Percentiles rank a stretch among this genome's conserved stretches.
Conservation (phyloP, 1,284 basidiomycete genomes). For the Sporisorium scitamineum region DNA sequence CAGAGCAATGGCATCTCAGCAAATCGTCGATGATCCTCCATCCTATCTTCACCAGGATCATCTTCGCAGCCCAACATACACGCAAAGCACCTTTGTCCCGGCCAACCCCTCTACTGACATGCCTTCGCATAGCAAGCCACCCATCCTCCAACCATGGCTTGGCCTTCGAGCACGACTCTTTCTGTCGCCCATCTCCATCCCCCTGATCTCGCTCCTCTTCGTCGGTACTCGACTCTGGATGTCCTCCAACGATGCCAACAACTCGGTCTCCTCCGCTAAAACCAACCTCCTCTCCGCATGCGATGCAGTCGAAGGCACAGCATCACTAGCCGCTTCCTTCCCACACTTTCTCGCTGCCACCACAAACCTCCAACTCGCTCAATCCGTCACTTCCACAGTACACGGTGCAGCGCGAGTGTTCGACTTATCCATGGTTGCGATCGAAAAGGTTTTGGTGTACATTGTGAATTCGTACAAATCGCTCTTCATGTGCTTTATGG, state of each 20-base stretch:
- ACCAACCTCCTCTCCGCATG: conserved; percentile 81
- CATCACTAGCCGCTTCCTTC: conserved; percentile 82
- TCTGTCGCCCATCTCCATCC: conserved; percentile 78
- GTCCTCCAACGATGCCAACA: conserved; percentile 79
- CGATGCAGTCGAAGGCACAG: conserved; percentile 82
- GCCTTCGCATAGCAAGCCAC: not conserved
- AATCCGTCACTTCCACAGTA: conserved; percentile 82
- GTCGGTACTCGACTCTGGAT: conserved; percentile 83
- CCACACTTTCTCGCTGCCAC: conserved; percentile 87
- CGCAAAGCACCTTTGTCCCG: not conserved
- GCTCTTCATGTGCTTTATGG: conserved; percentile 89
- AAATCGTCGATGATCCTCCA: conserved; percentile 18
- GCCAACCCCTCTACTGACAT: not conserved
- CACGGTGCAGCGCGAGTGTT: conserved; percentile 75
- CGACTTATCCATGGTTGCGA: conserved; percentile 39
- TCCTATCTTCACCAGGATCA: conserved; percentile 10
- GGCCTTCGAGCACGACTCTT: conserved; percentile 83
- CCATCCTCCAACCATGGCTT: conserved; percentile 76
- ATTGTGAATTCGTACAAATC: conserved; percentile 91
- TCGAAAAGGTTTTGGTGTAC: conserved; percentile 72
- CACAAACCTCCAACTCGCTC: conserved; percentile 81
- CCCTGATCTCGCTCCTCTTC: conserved; percentile 84
- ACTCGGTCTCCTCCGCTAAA: conserved; percentile 79
- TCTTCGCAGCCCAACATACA: conserved; percentile 1
- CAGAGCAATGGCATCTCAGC: conserved; percentile 13